Percentiles rank a stretch among this genome's conserved stretches.
Evolutionary conservation across 1,139 yeast genomes (phyloP).

Genomic region (Candida sp.): DNA sequence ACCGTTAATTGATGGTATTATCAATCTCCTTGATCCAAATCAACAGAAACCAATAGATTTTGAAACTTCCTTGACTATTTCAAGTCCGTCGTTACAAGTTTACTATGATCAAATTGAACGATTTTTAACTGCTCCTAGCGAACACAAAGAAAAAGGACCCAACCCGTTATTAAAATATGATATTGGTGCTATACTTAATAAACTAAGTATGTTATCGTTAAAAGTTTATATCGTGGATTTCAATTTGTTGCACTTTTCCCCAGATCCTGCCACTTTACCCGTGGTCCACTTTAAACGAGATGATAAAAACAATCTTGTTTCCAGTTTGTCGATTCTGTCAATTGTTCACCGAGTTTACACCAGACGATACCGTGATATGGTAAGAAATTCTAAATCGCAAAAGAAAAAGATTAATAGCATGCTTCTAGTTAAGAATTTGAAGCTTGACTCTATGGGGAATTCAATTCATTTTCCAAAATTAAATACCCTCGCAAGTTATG

Average conservation of each 20-base stretch:
- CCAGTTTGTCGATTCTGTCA: slow-evolving; percentile 21
- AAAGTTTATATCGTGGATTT: slow-evolving; percentile 32
- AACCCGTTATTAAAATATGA: slow-evolving; percentile 1
- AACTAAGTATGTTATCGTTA: slow-evolving; percentile 18
- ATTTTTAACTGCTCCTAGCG: slow-evolving; percentile 8
- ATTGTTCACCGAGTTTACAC: slow-evolving; percentile 27
- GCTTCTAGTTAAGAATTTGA: slow-evolving; percentile 30
- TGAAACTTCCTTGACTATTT: slow-evolving; percentile 15
- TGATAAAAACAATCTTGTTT: slow-evolving; percentile 24
- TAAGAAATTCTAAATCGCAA: slow-evolving; percentile 5
- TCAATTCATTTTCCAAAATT: slow-evolving; percentile 24
- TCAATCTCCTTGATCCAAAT: slow-evolving; percentile 9
- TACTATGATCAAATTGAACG: slow-evolving; percentile 37
- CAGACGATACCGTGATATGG: slow-evolving; percentile 15
- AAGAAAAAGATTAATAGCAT: slow-evolving; percentile 15
- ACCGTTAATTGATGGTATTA: slow-evolving; percentile 10
- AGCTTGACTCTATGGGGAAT: slow-evolving; percentile 31
- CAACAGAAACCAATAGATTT: slow-evolving; percentile 13
- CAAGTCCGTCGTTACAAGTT: slow-evolving; percentile 34
- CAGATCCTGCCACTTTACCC: slow-evolving; percentile 17
- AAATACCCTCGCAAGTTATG: slow-evolving; percentile 24
- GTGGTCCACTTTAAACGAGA: slow-evolving; percentile 23
- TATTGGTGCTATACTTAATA: slow-evolving; percentile 5
- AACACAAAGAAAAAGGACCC: not conserved
- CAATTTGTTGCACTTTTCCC: slow-evolving; percentile 27